Evolutionary conservation across 2,329 filamentous ascomycete species (phyloP), one percentile per base, ranked within the genome.

Genomic region (Fusarium concolor): DNA sequence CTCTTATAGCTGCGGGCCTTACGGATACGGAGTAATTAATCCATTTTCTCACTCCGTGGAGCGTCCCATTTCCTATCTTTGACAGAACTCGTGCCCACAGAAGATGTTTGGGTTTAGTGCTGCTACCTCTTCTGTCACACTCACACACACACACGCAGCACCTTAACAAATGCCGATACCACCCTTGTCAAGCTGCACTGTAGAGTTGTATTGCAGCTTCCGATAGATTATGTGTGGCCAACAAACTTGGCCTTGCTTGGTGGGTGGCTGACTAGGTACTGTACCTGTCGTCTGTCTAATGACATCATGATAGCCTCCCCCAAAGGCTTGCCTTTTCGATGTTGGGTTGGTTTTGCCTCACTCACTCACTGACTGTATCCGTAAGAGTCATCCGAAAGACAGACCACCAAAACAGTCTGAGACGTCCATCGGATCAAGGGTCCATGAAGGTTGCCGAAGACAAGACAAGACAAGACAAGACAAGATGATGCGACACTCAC

Each of bases 341-440:
- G 26, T 63, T 62, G 56, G 37, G 29, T 62, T 41, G 56, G 39
- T 17, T 33, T 33, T 31, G 29, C 29, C 29, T 31, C 29, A 14
- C 14, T 33, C 29, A 31, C 29, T 31, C 10, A 29, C 10, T 29
- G 5, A 11, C 8, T 29, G 28, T 29, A 9, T 29, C 9, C 28
- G 12, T 31, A 8, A 51, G 47, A 43, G 15, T 43, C 45, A 28
- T 49, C 41, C 33, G 44, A 43, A 29, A 17, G 12, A 31, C 4
- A 31, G 12, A 31, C 10, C 46, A 46, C 37, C 51, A 15, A n/a
- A 60, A 60, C 39, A 24, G 10, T 43, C 42, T 44, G 49, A 69
- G 54, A 68, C 66, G 44, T 26, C 55, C 42, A 44, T 63, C 56
- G 37, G 66, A 64, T 63, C 53, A 70, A 29, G 49, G 56, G 62